Evolutionary conservation across 306 rosid genomes (phyloP).

Genomic region (Myrica gale): DNA sequence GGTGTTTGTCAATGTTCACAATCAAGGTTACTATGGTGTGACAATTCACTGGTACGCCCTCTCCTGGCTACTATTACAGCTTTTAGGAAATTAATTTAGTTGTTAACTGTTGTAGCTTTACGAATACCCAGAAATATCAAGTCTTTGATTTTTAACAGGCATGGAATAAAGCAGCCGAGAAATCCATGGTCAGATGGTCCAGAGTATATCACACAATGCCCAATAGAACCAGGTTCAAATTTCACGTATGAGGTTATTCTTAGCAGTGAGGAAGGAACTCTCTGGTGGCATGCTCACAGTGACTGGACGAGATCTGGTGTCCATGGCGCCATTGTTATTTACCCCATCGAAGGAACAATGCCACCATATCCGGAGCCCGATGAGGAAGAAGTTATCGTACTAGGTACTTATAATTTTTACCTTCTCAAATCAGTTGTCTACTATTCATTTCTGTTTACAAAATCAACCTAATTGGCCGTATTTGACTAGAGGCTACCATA

Average conservation of each 20-base stretch:
- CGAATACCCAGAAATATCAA: too few relatives aligned
- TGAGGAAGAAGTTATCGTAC: slow-evolving; percentile 14
- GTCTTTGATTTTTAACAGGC: slow-evolving; percentile 12
- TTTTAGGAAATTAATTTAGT: too few relatives aligned
- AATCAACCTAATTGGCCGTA: too few relatives aligned
- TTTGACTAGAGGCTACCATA: too few relatives aligned
- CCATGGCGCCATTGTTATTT: slow-evolving; percentile 34
- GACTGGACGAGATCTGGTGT: slow-evolving; percentile 37
- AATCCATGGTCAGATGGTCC: slow-evolving; percentile 49
- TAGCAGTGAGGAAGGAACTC: slow-evolving; percentile 35
- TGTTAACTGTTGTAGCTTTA: too few relatives aligned
- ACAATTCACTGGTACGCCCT: neutral
- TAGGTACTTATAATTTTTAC: slow-evolving; percentile 12
- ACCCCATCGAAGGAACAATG: neutral
- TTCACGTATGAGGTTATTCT: slow-evolving; percentile 31
- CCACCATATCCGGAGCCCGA: slow-evolving; percentile 29
- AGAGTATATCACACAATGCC: slow-evolving; percentile 42
- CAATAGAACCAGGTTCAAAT: slow-evolving; percentile 29
- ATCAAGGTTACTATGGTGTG: slow-evolving; percentile 16
- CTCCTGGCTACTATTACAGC: neutral
- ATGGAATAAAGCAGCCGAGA: slow-evolving; percentile 36
- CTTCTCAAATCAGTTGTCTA: neutral
- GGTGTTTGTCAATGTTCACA: slow-evolving; percentile 13
- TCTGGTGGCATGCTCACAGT: slow-evolving; percentile 50
- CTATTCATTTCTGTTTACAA: too few relatives aligned